A percentile compares a stretch with the other conserved stretches of the same genome.
These are phyloP conservation scores for Quercus mongolica DNA, from an alignment of 306 rosid species.

Conservation along the genomic window DNA sequence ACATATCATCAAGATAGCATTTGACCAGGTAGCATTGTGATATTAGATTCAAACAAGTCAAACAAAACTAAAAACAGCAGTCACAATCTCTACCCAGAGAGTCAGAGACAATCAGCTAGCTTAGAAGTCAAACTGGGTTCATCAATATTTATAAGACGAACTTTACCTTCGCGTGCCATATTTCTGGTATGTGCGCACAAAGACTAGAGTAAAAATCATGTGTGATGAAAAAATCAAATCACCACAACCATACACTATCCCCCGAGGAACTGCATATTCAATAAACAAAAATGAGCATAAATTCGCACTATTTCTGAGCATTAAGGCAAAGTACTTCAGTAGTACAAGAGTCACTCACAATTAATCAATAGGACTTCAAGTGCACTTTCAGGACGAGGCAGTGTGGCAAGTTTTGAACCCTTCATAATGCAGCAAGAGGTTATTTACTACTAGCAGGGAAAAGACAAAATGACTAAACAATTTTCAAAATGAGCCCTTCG, in stretches of 20 bases:
- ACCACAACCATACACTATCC: constrained; percentile 90
- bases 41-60: not conserved
- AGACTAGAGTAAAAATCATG: constrained; percentile 89
- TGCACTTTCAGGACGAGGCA: constrained; percentile 75
- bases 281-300: constrained; percentile 24
- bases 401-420: constrained; percentile 86
- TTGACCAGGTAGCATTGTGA: not conserved
- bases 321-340: constrained; percentile 3
- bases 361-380: constrained; percentile 73
- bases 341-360: constrained; percentile 42
- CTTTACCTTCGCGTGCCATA: constrained; percentile 75
- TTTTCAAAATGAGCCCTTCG: not conserved
- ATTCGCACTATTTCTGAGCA: not conserved
- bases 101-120: not conserved
- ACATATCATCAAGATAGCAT: not conserved
- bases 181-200: constrained; percentile 86
- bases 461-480: no score
- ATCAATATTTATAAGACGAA: not conserved
- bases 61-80: not conserved
- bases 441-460: not conserved
- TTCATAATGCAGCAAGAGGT: constrained; percentile 22
- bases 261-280: constrained; percentile 75
- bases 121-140: not conserved
- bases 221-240: constrained; percentile 98
- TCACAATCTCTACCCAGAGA: not conserved